These are phyloP conservation scores for Aspergillus heteromorphus DNA, from an alignment of 495 filamentous ascomycete species.

Conservation along the genomic window DNA sequence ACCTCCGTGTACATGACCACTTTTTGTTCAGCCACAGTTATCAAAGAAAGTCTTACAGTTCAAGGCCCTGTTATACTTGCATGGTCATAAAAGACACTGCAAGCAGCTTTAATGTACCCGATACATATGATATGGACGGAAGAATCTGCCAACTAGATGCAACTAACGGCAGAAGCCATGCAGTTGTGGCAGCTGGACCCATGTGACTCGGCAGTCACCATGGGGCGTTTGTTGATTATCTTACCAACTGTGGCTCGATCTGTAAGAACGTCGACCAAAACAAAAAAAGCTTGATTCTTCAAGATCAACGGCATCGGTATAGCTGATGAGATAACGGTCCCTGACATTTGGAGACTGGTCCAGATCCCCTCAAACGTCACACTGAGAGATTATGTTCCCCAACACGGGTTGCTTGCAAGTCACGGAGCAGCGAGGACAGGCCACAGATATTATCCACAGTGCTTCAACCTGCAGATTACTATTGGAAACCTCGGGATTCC, in stretches of 20 bases:
- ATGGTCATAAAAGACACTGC: too few species aligned
- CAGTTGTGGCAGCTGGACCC: slow-evolving; percentile 39
- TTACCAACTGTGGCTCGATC: slow-evolving; percentile 56
- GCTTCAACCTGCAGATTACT: slow-evolving; percentile 59
- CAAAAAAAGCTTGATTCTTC: slow-evolving; percentile 53
- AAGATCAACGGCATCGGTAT: slow-evolving; percentile 58
- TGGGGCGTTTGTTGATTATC: slow-evolving; percentile 58
- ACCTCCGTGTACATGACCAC: background rate
- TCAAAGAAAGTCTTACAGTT: too few species aligned
- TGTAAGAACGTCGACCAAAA: slow-evolving; percentile 53
- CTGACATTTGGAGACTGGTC: slow-evolving; percentile 54
- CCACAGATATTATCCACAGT: slow-evolving; percentile 66
- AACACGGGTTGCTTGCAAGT: slow-evolving; percentile 64
- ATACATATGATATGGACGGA: slow-evolving; percentile 33
- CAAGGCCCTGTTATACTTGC: too few species aligned
- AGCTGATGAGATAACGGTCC: slow-evolving; percentile 29
- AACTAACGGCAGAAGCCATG: slow-evolving; percentile 32
- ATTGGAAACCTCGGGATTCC: slow-evolving; percentile 40
- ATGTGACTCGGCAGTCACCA: slow-evolving; percentile 44
- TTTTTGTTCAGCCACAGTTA: too few species aligned
- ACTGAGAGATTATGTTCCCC: slow-evolving; percentile 60
- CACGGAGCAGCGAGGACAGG: slow-evolving; percentile 50
- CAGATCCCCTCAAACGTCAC: slow-evolving; percentile 53
- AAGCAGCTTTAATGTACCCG: slow-evolving; percentile 48
- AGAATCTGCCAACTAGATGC: slow-evolving; percentile 48